Evolutionary conservation across 441 rosid genomes (phyloP).

Genomic region (Aquilaria agallochum): DNA sequence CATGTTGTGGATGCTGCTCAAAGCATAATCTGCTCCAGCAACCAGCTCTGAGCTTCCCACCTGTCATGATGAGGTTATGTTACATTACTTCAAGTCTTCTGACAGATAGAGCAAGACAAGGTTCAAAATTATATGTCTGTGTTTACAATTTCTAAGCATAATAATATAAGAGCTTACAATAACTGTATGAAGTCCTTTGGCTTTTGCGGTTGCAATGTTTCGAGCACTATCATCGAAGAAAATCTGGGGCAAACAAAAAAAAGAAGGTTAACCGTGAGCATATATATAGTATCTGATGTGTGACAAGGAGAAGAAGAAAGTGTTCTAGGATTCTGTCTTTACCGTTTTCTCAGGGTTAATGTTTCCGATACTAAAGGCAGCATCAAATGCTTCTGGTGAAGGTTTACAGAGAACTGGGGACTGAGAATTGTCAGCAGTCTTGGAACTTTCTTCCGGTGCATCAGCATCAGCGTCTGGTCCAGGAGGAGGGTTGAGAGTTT

Average conservation of each 20-base stretch:
- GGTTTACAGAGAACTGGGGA: constrained; percentile 54
- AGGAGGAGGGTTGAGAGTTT: constrained; percentile 53
- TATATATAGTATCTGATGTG: neutral
- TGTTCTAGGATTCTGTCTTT: constrained; percentile 1
- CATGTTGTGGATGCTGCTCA: constrained; percentile 74
- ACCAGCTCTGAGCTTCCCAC: constrained; percentile 59
- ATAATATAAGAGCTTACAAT: constrained; percentile 37
- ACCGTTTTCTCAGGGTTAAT: constrained; percentile 59
- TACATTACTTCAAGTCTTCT: neutral
- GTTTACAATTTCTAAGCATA: neutral
- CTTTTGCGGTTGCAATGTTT: constrained; percentile 78
- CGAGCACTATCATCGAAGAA: constrained; percentile 91
- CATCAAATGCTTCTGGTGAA: constrained; percentile 48
- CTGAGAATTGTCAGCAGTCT: constrained; percentile 10
- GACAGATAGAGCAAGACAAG: neutral
- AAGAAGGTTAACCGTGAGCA: neutral
- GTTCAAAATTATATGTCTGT: neutral
- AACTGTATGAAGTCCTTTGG: constrained; percentile 70
- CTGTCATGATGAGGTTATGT: constrained; percentile 25
- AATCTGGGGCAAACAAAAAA: constrained; percentile 33
- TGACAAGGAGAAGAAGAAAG: neutral
- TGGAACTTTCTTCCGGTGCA: constrained; percentile 14
- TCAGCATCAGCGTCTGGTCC: constrained; percentile 19
- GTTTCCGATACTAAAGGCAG: constrained; percentile 46
- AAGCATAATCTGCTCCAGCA: constrained; percentile 72